Base-by-base conservation (phyloP, 345 rosid genomes). In the Sonneratia alba region DNA sequence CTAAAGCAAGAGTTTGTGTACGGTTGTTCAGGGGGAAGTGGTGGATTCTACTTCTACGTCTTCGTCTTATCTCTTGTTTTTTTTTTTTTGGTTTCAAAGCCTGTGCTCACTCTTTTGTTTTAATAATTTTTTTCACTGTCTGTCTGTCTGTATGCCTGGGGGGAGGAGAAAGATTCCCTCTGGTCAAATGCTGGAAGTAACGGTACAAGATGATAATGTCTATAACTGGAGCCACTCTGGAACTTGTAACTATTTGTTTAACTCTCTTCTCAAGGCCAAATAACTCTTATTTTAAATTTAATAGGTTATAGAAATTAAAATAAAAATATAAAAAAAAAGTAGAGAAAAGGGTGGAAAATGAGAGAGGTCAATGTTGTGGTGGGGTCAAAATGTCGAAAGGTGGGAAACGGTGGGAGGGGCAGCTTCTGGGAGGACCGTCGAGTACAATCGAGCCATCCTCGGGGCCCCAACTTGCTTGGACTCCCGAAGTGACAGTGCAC, bases 401-500 rank as follows among this genome's bases (percentile, higher is more conserved):
- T 89, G 94, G 18, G 86, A 27, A 27, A 78, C 19, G 92, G 97
- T 36, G 94, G 89, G 68, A 91, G 91, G 40, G 53, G 89, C 71
- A 91, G 73, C 75, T 87, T 89, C 81, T 87, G 92, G 75, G 77
- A 78, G 12, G 87, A 92, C 91, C 94, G 64, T 87, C 89, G 68
- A 74, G 71, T 55, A 91, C 87, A 40, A 87, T 76, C 94, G 91
- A 91, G 85, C 91, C 95, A 91, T 89, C 56, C 77, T 59, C 69
- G 32, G 87, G 75, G 13, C 95, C 95, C 95, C 95, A 91, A 77
- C 88, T 87, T 74, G 82, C 7, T 76, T 89, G 91, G 43, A 83
- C 83, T 34, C 32, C 89, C 92, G 15, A 87, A 79, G 81, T 91
- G 95, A 78, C 95, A 86, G 73, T 86, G 91, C 95, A 91, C 80